phyloP scores from a whole-genome alignment of 176 grass and related monocot genomes.

The Hyparrhenia diplandra region DNA sequence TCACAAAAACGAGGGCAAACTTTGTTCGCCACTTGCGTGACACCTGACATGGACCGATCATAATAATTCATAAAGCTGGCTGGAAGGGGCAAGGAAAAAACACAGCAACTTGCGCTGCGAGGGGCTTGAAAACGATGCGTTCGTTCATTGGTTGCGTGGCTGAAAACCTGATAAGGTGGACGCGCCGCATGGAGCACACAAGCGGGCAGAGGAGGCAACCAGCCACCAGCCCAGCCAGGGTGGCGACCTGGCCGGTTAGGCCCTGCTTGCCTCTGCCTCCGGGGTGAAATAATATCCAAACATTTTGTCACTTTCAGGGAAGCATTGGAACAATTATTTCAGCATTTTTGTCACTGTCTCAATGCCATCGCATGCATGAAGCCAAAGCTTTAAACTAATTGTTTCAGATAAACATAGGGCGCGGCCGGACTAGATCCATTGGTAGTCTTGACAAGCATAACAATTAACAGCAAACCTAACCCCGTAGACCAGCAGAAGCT shows the following conservation, averaged over 20 bases:
- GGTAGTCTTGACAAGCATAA: not conserved
- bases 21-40: too few species aligned
- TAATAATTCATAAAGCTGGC: too few species aligned
- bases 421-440: not conserved
- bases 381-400: not conserved
- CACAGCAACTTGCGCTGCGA: too few species aligned
- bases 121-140: conserved; percentile 9
- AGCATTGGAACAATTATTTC: not conserved
- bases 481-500: not conserved
- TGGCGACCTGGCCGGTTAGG: not conserved
- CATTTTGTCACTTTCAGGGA: conserved; percentile 26
- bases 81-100: too few species aligned
- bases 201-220: too few species aligned
- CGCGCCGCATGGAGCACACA: not conserved
- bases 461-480: not conserved
- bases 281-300: conserved; percentile 1
- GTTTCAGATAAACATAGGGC: not conserved
- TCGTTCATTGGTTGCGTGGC: not conserved
- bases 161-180: not conserved
- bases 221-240: not conserved
- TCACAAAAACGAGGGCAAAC: too few species aligned
- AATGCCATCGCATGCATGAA: not conserved
- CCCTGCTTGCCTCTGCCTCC: not conserved
- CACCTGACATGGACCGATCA: too few species aligned
- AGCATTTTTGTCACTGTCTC: not conserved